Base-by-base conservation (phyloP, 129 eudicot genomes). In the Flaveria linearis region DNA sequence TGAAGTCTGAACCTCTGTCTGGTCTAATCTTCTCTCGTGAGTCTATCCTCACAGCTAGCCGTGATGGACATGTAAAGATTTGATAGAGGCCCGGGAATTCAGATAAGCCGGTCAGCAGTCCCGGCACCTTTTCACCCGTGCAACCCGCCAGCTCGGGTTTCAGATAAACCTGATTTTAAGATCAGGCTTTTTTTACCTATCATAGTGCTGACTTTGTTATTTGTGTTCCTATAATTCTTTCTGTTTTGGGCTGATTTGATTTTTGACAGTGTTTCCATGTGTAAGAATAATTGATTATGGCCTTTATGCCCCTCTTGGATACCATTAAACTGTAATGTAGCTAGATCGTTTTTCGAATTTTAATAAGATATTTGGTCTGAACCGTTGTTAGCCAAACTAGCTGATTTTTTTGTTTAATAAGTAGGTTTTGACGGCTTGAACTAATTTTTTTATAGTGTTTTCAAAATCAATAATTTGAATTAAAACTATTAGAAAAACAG, bases 21-120 rank as follows among this genome's bases (percentile, higher is more conserved):
- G 96, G 91, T 61, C 62, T 92, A 71, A 79, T 87, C 13, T 87
- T 92, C 78, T 78, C 96, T 57, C 89, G 49, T 9, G 92, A 89
- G 50, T 85, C 92, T 18, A 56, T 87, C 62, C 86, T 92, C 51
- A 87, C 96, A 1, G 84, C 87, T 0, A 85, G 89, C 79, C 85
- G 97, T 1, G 96, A 92, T 71, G 97, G 97, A 9, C 91, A 89
- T 50, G 86, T 92, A 9, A 92, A 92, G 86, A 82, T 92, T 10
- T 92, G 97, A 96, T 78, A 28, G 78, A 82, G 97, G 67, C 97
- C 97, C 4, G 84, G 85, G 30, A 67, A 68, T 60, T 68, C 80
- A 0, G 92, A 88, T 43, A 72, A 23, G 74, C 83, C 71, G 61
- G 70, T 85, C 10, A 83, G 71, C 79, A 72, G 82, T 66, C 60